Evolutionary conservation across 106 monocot species (phyloP), one percentile per base, ranked within the genome.

Genomic region (Xerophyta viscosa): DNA sequence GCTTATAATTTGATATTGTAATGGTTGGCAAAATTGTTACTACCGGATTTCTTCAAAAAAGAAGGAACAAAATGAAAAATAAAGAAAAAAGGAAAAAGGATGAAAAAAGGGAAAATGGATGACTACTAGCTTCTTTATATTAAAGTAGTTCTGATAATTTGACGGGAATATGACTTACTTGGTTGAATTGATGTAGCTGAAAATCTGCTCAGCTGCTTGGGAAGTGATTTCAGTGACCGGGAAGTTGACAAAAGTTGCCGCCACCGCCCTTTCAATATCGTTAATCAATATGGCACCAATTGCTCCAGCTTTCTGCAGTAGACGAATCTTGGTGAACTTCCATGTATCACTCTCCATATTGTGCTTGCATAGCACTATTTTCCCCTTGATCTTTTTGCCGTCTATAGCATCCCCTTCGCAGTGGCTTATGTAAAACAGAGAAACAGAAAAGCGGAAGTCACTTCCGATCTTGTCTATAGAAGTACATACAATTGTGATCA

Each of bases 281-380:
- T 71, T 52, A 5, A 69, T 49, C 9, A 86, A 47, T 42, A 92
- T 67, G 8, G 66, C 50, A 13, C 91, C 91, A 1, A 55, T 19
- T 8, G 82, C 86, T 27, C 82, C 91, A 9, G 42, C 31, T 37
- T 44, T 67, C 37, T 79, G 47, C 41, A 86, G 31, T 20, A 0
- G 30, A 21, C 70, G 41, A 8, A 53, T 24, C 29, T 71, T 86
- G 6, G 14, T 7, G 0, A 1, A 20, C 57, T 59, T 73, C 0
- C 62, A 48, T 0, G 45, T 14, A 27, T 74, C 77, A 8, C 24
- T 42, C 0, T 37, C 4, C 0, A 57, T 70, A n/a, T n/a, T n/a
- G 54, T 89, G 77, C 33, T 63, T 57, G 69, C 91, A 92, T 0
- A 79, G 48, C 20, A 86, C 73, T 60, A 92, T 92, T 49, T 79